Base-by-base conservation (phyloP, 257 asterid genomes). In the Eucommia ulmoides region DNA sequence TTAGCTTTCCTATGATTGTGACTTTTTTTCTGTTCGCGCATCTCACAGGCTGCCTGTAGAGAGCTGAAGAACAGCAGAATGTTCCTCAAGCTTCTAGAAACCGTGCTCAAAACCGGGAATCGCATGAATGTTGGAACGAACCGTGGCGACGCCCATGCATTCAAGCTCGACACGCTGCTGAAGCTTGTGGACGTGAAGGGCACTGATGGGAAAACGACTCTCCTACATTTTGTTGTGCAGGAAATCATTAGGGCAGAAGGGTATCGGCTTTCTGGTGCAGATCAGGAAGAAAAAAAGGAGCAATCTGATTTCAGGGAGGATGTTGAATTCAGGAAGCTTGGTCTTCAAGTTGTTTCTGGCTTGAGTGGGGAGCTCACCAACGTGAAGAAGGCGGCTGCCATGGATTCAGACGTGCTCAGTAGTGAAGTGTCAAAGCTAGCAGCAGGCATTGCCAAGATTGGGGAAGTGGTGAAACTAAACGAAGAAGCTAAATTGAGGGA, bases 181-280 rank as follows among this genome's bases (percentile, higher is more conserved):
- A 86, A 82, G 71, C 96, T 82, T 6, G 87, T 70, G 26, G 87
- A 80, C 33, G 81, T 86, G 20, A 86, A 82, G 65, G 86, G 94
- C 10, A 64, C 84, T 3, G 96, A 82, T 46, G 81, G 93, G 3
- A 82, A 75, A 45, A 86, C 96, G 20, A 82, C 87, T 11, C 93
- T 86, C 10, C 61, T 82, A 20, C 96, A 86, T 64, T 86, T 82
- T 20, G 87, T 82, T 1, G 93, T 86, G 45, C 89, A 80, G 22
- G 96, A 86, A 51, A 86, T 83, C 63, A 80, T 74, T 53, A 52
- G 78, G 54, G 79, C 78, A 0, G 93, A 86, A 73, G 94, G 96
- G 46, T 74, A 82, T 25, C 84, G 80, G 22, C 66, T 70, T 35
- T 65, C 82, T 0, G 74, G 75, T 38, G 60, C 61, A 0, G 61